Conservation (phyloP, 2,329 filamentous ascomycete genomes). For the Botrytis tulipae region DNA sequence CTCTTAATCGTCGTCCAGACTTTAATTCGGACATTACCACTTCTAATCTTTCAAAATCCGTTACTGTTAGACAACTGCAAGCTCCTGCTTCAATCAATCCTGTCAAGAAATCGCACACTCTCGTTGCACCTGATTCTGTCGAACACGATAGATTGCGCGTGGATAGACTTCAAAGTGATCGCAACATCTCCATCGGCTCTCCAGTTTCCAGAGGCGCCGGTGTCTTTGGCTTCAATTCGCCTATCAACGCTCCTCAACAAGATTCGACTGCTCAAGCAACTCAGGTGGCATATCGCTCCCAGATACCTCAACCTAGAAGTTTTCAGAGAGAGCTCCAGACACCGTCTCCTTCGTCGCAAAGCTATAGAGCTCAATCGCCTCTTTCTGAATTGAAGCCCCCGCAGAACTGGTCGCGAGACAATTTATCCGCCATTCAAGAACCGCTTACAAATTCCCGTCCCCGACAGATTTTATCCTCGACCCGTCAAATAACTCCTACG, state of each 20-base stretch:
- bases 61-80: neutral
- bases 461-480: neutral
- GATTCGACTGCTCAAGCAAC: neutral
- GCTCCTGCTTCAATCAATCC: neutral
- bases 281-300: neutral
- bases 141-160: neutral
- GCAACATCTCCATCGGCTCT: conserved; percentile 11
- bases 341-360: neutral
- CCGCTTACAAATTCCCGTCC: neutral
- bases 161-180: neutral
- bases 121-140: neutral
- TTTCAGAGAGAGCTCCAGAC: neutral
- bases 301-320: neutral
- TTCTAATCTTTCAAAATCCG: neutral
- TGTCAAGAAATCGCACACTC: neutral
- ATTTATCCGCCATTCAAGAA: neutral
- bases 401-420: neutral
- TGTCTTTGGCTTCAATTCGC: neutral
- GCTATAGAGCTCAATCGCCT: neutral
- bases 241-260: neutral
- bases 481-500: neutral
- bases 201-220: conserved; percentile 2
- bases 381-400: neutral
- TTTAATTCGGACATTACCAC: neutral
- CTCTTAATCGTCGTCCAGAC: neutral